phyloP scores from a whole-genome alignment of 1,284 basidiomycete genomes.

The Rhodotorula sp. region DNA sequence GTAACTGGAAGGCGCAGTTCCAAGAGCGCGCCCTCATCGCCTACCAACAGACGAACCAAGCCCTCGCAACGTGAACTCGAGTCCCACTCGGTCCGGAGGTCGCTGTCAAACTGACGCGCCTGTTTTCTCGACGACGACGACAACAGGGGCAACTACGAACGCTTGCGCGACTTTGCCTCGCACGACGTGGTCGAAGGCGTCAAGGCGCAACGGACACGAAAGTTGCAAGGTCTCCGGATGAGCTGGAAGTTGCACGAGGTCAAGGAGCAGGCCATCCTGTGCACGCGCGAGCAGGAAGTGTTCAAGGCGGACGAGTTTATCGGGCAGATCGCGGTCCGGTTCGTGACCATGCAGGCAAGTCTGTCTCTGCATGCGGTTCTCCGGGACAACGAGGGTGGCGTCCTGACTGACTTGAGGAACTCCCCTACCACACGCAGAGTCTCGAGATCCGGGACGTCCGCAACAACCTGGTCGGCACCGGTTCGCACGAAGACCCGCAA shows the following conservation, averaged over 20 bases:
- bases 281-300: slow-evolving; percentile 37
- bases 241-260: slow-evolving; percentile 39
- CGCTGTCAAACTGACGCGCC: neutral
- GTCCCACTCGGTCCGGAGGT: neutral
- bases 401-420: neutral
- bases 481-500: slow-evolving; percentile 26
- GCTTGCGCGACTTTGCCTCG: slow-evolving; percentile 20
- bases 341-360: slow-evolving; percentile 32
- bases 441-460: slow-evolving; percentile 29
- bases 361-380: neutral
- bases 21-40: slow-evolving; percentile 21
- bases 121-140: too few species aligned
- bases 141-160: slow-evolving; percentile 34
- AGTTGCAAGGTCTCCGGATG: slow-evolving; percentile 27
- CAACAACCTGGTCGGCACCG: slow-evolving; percentile 24
- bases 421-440: slow-evolving; percentile 5
- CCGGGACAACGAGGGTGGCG: too few species aligned
- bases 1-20: slow-evolving; percentile 27
- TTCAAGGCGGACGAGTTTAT: slow-evolving; percentile 34
- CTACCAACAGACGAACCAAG: slow-evolving; percentile 32
- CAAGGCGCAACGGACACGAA: slow-evolving; percentile 33
- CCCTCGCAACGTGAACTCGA: slow-evolving; percentile 27
- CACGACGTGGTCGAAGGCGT: slow-evolving; percentile 26
- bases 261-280: slow-evolving; percentile 25
- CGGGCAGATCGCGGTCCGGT: slow-evolving; percentile 33